Base-by-base conservation (phyloP, 495 filamentous ascomycete species). In the Polyplosphaeria fusca region DNA sequence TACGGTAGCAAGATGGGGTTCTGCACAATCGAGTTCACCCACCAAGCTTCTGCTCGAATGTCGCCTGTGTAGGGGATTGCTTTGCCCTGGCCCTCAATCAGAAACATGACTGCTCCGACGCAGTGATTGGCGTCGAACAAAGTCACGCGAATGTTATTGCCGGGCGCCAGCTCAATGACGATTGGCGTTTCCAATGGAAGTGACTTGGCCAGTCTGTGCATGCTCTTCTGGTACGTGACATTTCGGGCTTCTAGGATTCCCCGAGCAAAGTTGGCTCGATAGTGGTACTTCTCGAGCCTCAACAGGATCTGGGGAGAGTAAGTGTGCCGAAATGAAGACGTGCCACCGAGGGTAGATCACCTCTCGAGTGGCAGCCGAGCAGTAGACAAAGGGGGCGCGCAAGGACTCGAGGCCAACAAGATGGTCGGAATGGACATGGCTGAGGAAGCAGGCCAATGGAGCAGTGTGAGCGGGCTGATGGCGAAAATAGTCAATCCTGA, bases 111-210 rank as follows among this genome's bases (percentile, higher is more conserved):
- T 19, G 91, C 84, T 2, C 92, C 92, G 18, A 84, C 75, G 67
- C 92, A 97, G 64, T 96, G 92, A 65, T 97, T 96, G 5, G 92
- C 91, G 74, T 96, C 84, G 28, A 96, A 80, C 0, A 96, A 76
- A 2, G 91, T 95, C 28, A 95, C 88, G 46, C 83, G 81, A 42
- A 96, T 84, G 11, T 71, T 71, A 48, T 79, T 79, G 4, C 78
- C 78, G 0, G 82, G 87, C 2, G 77, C 77, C 7, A 96, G 74
- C 59, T 96, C 88, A 52, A 97, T 80, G 30, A 76, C 68, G 0
- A 84, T 89, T 0, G 91, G 89, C 0, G 88, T 93, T 43, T 93
- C 84, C 26, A 96, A 70, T 1, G 91, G 91, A 35, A 97, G 81
- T 0, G 91, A 82, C 70, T 90, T 91, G 79, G 89, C 71, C 35